Evolutionary conservation across 2,329 filamentous ascomycete genomes (phyloP), one percentile per base, ranked within the genome.

Genomic region (Biscogniauxia sp.): DNA sequence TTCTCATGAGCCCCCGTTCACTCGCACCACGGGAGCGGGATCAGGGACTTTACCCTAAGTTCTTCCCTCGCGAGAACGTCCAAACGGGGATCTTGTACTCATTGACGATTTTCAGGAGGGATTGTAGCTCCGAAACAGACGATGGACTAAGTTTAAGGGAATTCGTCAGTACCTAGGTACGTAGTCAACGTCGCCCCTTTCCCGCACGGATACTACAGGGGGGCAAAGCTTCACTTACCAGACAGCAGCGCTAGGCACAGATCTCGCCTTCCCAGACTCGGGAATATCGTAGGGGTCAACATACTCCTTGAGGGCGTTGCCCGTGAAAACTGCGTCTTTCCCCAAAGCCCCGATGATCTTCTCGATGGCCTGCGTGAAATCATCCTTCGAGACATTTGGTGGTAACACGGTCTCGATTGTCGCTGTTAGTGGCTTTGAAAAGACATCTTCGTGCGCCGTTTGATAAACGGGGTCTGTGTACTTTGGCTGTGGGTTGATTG

Each of bases 271-370:
- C 5, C 74, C 73, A 2, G 70, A 71, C 61, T 80, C 78, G 2
- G 73, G 73, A 9, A 80, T 71, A 67, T 81, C 78, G 57, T 80
- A 81, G 1, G 79, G 78, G 57, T 80, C 78, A 51, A 80, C 77
- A 60, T 80, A 80, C 59, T 80, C 78, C 5, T 70, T 73, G 37
- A 81, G 61, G 1, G 66, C 72, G 23, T 75, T 70, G n/a, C 73
- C 73, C 5, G 70, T 69, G 56, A 78, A 74, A 1, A 81, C 76
- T 2, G 76, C 72, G 17, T 77, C 72, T 25, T 74, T 63, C 1
- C 78, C 77, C 3, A 80, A 67, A 1, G 71, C 63, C 13, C 61
- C 62, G 55, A 70, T 68, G 54, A 77, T 74, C 52, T 74, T 69
- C 32, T 70, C 56, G 8, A 80, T 68, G 2, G 77, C 78, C 11